Conservation (phyloP, 768 basidiomycete genomes). For the Macrolepiota dolichaula region DNA sequence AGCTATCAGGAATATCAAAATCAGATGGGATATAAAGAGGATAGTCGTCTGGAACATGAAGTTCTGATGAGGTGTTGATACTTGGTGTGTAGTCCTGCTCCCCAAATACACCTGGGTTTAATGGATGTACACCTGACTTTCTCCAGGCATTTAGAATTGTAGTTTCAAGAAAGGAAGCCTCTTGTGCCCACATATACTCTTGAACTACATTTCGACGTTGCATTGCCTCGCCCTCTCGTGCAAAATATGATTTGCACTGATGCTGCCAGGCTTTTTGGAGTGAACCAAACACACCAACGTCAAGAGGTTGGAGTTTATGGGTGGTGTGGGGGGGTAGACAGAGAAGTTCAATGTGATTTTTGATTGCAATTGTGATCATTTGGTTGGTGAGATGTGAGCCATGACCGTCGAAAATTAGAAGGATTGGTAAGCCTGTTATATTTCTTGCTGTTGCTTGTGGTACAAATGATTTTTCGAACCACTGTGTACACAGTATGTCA, state of each 20-base stretch:
- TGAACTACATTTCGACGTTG: constrained; percentile 10
- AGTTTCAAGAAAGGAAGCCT: too few species aligned
- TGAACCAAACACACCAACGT: constrained; percentile 34
- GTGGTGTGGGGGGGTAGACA: constrained; percentile 37
- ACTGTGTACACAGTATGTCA: constrained; percentile 21
- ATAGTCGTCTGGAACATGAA: too few species aligned
- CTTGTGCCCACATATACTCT: too few species aligned
- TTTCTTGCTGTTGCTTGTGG: constrained; percentile 18
- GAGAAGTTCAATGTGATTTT: constrained; percentile 26
- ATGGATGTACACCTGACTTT: too few species aligned
- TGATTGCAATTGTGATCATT: constrained; percentile 24
- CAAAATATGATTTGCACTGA: too few species aligned
- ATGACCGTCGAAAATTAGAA: constrained; percentile 38
- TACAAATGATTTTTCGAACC: constrained; percentile 27
- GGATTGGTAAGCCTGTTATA: constrained; percentile 17
- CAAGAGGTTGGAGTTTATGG: constrained; percentile 31
- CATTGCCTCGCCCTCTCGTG: too few species aligned
- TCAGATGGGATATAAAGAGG: too few species aligned
- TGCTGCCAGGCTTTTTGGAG: constrained; percentile 12
- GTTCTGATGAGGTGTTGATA: too few species aligned
- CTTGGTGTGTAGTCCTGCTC: too few species aligned
- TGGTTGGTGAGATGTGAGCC: constrained; percentile 27
- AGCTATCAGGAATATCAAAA: too few species aligned
- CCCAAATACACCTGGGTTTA: too few species aligned
- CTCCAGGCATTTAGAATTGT: too few species aligned